phyloP scores from a whole-genome alignment of 306 rosid species.

The Rubus idaeus region DNA sequence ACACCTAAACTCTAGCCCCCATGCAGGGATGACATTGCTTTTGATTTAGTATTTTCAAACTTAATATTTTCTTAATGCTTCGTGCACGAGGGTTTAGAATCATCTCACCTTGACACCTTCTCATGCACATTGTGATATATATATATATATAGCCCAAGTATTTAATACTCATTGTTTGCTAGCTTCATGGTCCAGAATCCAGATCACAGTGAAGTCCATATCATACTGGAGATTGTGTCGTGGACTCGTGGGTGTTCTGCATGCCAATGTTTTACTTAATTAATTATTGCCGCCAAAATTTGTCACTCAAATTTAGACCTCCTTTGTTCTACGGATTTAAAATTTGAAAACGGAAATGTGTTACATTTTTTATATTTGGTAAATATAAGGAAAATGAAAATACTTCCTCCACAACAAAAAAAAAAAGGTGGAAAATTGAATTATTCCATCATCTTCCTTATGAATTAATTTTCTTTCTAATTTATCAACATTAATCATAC shows the following conservation, averaged over 20 bases:
- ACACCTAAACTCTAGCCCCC: neutral
- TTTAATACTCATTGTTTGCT: neutral
- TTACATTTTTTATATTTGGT: too few species aligned
- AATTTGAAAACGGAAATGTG: neutral
- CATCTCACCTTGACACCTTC: constrained; percentile 15
- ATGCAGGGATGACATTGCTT: neutral
- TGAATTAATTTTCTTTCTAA: too few species aligned
- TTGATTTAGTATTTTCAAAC: neutral
- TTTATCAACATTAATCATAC: too few species aligned
- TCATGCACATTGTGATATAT: neutral
- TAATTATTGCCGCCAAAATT: neutral
- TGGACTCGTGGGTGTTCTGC: neutral
- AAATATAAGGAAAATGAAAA: too few species aligned
- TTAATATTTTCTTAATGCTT: neutral
- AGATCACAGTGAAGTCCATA: neutral
- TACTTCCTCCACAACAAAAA: too few species aligned
- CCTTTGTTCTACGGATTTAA: neutral
- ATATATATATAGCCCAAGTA: neutral
- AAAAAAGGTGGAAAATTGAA: too few species aligned
- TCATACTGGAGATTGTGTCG: neutral
- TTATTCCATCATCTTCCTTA: too few species aligned
- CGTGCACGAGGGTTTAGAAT: constrained; percentile 4
- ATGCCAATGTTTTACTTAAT: neutral
- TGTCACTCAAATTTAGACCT: too few species aligned
- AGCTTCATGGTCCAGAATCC: neutral